Base-by-base conservation (phyloP, 441 rosid species). In the Melastoma candidum region DNA sequence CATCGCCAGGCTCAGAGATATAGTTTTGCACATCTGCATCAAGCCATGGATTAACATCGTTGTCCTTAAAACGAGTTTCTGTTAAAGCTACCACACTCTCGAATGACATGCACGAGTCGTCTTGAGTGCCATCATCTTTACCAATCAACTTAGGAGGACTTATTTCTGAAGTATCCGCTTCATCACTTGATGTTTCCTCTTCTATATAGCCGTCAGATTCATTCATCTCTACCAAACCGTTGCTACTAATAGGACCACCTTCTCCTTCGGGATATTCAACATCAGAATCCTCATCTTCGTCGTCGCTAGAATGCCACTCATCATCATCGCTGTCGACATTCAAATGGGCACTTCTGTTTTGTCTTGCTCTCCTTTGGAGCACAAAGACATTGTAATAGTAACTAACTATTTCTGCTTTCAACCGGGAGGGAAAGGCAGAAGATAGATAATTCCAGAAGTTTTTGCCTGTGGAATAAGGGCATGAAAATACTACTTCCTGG, bases 311-410 rank as follows among this genome's bases (percentile, higher is more conserved):
- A 14, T 70, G 72, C 82, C 77, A 68, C 66, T 85, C 90, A 57
- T 88, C 89, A 25, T 81, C 69, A 47, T 85, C 95, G 49, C 94
- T 84, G 32, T 82, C 83, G 7, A 74, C 56, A 17, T 73, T 78
- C 70, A 75, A 47, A 3, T 69, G 63, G 49, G 61, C 63, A 53
- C 65, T 67, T 63, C 85, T 62, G 66, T 82, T 82, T 76, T 82
- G 89, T 0, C 49, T 62, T 26, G 79, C 73, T 1, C 85, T 77
- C 63, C 69, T 70, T 57, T 55, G 68, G 47, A 82, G 68, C 75
- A 79, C 67, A 61, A 82, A 79, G 50, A 72, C 80, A 41, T 82
- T 79, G 36, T 79, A 82, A 70, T 82, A 82, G 68, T 79, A 82
- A 58, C 74, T 68, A 24, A 82, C 83, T 49, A 75, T 56, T 4